Base-by-base conservation (phyloP, 352 stramenopile genomes). In the Aphanomyces cochlioides region DNA sequence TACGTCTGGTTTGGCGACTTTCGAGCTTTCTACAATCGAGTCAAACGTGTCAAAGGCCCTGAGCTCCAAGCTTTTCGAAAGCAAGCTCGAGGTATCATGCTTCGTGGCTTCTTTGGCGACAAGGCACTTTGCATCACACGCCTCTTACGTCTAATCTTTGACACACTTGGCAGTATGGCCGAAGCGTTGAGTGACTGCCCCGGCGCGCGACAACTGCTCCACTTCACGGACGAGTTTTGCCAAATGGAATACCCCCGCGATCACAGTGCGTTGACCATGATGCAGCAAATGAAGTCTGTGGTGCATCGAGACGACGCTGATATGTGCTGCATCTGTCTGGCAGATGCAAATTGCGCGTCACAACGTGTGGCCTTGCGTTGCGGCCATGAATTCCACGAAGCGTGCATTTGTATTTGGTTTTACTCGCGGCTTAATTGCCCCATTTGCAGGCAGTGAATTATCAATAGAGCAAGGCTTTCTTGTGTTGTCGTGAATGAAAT, bases 301-400 rank as follows among this genome's bases (percentile, higher is more conserved):
- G 50, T 68, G 5, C 41, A 63, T 17, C 37, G 38, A 36, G 38
- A 12, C 28, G 17, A 69, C 28, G 61, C 21, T n/a, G 53, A 67
- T 4, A 36, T 74, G 40, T 92, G 84, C 67, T 80, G 75, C 39
- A 87, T 92, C 56, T 92, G 84, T 50, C 73, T 92, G n/a, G 66
- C 69, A 43, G 57, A 38, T 43, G 59, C 7, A 21, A 48, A 41
- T 13, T 38, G 4, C n/a, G 12, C 28, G 2, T 28, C 68, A 3
- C 53, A 59, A 28, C 75, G 50, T n/a, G 76, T 87, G 38, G 76
- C 77, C 48, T 70, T 92, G 6, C 53, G 70, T 13, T 92, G 84
- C 61, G 84, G 84, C 56, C 84, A 92, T 65, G 73, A 72, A n/a
- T 92, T 90, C 75, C 84, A 92, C 60, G 84, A 92, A 66, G 80